These are phyloP conservation scores for Cajanus cajan DNA, from an alignment of 306 rosid genomes.

Conservation along the genomic window DNA sequence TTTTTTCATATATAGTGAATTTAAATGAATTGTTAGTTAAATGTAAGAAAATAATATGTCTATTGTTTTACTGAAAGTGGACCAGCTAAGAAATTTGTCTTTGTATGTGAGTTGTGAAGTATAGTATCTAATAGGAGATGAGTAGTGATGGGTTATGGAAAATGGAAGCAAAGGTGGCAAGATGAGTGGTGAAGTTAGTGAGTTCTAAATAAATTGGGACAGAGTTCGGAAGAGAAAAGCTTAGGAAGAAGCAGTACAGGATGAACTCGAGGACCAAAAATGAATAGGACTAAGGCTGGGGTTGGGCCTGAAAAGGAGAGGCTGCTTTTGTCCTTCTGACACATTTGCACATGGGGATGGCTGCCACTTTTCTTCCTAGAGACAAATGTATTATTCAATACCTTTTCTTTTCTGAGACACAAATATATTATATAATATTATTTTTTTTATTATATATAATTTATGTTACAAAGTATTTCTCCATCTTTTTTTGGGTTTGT, in stretches of 20 bases:
- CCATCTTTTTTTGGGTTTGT: too few relatives aligned
- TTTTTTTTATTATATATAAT: too few relatives aligned
- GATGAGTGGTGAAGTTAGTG: neutral
- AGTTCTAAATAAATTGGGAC: slow-evolving; percentile 32
- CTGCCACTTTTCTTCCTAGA: slow-evolving; percentile 32
- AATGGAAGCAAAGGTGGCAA: slow-evolving; percentile 9
- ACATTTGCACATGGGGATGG: slow-evolving; percentile 54
- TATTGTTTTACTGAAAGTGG: too few relatives aligned
- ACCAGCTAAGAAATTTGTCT: neutral
- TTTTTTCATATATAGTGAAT: too few relatives aligned
- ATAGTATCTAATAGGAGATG: neutral
- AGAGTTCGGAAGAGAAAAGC: slow-evolving; percentile 24
- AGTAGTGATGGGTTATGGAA: neutral
- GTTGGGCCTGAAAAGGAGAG: slow-evolving; percentile 36
- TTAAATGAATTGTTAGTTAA: too few relatives aligned
- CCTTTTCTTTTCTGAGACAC: too few relatives aligned
- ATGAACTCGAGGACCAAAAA: slow-evolving; percentile 41
- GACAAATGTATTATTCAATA: too few relatives aligned
- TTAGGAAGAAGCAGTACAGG: slow-evolving; percentile 1
- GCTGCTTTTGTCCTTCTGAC: slow-evolving; percentile 36
- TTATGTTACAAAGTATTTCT: too few relatives aligned
- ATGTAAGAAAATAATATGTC: too few relatives aligned
- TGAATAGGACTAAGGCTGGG: slow-evolving; percentile 43
- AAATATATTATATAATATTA: too few relatives aligned
- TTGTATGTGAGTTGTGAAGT: neutral